Evolutionary conservation across 768 basidiomycete species (phyloP), one percentile per base, ranked within the genome.

Genomic region (Hirschioporus abietinus): DNA sequence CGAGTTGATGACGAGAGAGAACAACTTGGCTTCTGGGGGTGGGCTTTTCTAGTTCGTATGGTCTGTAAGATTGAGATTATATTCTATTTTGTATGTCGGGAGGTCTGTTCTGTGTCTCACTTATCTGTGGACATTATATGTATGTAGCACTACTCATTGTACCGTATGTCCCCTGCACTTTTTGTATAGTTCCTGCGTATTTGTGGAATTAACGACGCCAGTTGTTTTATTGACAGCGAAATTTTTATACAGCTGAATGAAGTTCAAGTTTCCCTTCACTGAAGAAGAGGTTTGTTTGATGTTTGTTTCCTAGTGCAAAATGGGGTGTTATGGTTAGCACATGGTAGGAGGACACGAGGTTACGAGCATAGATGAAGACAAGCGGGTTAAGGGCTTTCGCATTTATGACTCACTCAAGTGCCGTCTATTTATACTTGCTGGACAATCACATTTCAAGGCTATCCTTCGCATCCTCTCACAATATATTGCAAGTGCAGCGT

Each of bases 1-100:
- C 76, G 87, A 90, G 71, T 78, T 93, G 64, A 78, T 92, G 80
- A 81, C 60, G 25, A 12, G 60, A 23, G 60, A 61, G 17, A 61
- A 61, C 42, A 52, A 52, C 12, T 10, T 52, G 42, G 42, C 42
- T 52, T 52, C 42, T 52, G 42, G 42, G 20, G 42, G 42, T 20
- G 42, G 42, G 12, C 42, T 52, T 52, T 52, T 52, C 20, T 52
- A 52, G 42, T 30, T 30, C 30, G 30, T 2, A 30, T 52, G 42
- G 42, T 12, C 42, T 52, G 42, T 52, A 52, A 52, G 42, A 15
- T 52, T 52, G 42, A 52, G 42, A 52, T 52, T 52, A 52, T 52
- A 52, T 52, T 52, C 42, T 52, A 52, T 52, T 52, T 20, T 52
- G 42, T 52, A 52, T 52, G 42, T 52, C 20, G 42, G 42, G 42